These are phyloP conservation scores for Fusarium anguioides DNA, from an alignment of 2,329 filamentous ascomycete genomes.

Conservation along the genomic window DNA sequence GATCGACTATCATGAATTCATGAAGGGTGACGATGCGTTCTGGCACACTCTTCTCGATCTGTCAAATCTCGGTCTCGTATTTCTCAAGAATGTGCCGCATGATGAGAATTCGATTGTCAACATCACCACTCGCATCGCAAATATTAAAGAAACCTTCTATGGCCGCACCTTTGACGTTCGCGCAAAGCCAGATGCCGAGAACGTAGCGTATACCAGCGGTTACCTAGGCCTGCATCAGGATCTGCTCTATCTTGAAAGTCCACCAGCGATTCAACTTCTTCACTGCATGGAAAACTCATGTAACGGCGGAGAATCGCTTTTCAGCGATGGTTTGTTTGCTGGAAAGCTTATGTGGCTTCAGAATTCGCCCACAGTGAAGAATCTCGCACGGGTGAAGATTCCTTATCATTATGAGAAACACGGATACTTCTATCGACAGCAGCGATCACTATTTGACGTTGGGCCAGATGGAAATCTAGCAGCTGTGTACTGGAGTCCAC, in stretches of 20 bases:
- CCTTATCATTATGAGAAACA: constrained; percentile 78
- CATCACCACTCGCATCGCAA: constrained; percentile 79
- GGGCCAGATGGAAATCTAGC: constrained; percentile 40
- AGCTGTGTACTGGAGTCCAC: constrained; percentile 74
- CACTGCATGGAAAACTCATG: constrained; percentile 88
- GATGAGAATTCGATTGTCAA: constrained; percentile 72
- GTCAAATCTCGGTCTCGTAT: constrained; percentile 75
- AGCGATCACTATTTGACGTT: constrained; percentile 64
- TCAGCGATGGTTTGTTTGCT: constrained; percentile 79
- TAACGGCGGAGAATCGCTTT: constrained; percentile 85
- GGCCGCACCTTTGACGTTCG: constrained; percentile 91
- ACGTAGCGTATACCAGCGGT: constrained; percentile 88
- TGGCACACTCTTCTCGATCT: constrained; percentile 72
- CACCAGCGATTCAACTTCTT: constrained; percentile 85
- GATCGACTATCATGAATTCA: constrained; percentile 78
- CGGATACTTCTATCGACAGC: constrained; percentile 70
- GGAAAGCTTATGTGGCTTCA: constrained; percentile 53
- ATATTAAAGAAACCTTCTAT: constrained; percentile 88
- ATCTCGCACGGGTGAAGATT: constrained; percentile 59
- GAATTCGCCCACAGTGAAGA: constrained; percentile 39
- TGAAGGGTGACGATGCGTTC: constrained; percentile 67
- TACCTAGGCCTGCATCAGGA: constrained; percentile 94
- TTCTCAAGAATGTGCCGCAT: constrained; percentile 79
- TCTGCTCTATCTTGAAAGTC: constrained; percentile 83
- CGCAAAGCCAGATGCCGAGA: constrained; percentile 82